Conservation (phyloP, 805 yeast genomes). For the Starmerella apis region DNA sequence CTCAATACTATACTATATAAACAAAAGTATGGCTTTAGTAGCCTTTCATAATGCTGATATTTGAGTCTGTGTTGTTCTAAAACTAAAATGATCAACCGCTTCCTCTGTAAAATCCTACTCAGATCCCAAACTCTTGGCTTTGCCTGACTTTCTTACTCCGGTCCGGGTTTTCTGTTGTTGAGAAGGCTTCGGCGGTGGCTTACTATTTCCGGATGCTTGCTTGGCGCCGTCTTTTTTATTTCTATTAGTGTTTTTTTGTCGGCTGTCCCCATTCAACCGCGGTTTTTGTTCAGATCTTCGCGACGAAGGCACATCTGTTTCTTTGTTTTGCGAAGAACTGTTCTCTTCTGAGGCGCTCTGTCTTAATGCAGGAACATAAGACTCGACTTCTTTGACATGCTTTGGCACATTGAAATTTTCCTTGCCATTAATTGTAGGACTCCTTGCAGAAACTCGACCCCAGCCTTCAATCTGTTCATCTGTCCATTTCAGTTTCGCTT, state of each 20-base stretch:
- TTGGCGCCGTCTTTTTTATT: not conserved
- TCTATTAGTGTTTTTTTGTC: not conserved
- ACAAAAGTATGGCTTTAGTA: not conserved
- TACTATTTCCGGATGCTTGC: not conserved
- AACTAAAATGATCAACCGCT: too few relatives aligned
- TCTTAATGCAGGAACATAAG: conserved; percentile 9
- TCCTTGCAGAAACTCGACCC: conserved; percentile 44
- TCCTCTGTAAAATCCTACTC: too few relatives aligned
- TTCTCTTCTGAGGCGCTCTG: not conserved
- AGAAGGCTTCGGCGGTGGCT: not conserved
- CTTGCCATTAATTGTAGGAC: not conserved
- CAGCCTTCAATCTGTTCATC: conserved; percentile 93
- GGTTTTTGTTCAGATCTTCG: not conserved
- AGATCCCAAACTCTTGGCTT: too few relatives aligned
- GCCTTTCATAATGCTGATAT: too few relatives aligned
- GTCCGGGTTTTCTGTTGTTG: not conserved
- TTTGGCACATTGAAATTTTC: not conserved
- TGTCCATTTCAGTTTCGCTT: conserved; percentile 52
- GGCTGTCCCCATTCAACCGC: not conserved
- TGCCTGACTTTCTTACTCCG: conserved; percentile 1
- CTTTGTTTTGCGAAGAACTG: not conserved
- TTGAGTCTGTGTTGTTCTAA: too few relatives aligned
- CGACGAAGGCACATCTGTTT: not conserved
- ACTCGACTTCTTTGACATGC: not conserved
- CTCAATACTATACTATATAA: not conserved